Evolutionary conservation across 2,329 filamentous ascomycete species (phyloP).

Genomic region (Fusarium begoniae): DNA sequence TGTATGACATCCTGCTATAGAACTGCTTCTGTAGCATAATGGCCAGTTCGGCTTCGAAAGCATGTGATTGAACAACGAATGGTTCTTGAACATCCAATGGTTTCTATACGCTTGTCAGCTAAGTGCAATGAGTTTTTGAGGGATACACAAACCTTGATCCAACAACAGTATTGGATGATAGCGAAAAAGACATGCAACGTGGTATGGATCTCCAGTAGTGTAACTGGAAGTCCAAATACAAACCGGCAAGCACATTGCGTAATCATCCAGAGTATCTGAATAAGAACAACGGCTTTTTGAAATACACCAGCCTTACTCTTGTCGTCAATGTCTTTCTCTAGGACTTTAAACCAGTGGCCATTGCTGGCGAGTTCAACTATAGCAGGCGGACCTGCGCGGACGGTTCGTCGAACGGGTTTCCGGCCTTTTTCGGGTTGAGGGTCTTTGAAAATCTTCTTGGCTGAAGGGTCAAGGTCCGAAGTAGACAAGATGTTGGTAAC

Average conservation of each 20-base stretch:
- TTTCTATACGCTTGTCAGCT: not conserved
- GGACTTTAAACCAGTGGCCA: not conserved
- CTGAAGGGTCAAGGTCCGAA: not conserved
- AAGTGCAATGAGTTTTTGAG: fast-evolving
- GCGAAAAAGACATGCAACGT: not conserved
- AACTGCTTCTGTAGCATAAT: not conserved
- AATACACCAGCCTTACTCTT: not conserved
- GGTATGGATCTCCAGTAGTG: not conserved
- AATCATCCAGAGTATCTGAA: not conserved
- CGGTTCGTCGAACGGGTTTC: not conserved
- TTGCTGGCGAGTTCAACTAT: not conserved
- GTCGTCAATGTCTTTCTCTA: not conserved
- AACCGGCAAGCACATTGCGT: not conserved
- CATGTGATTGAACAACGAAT: not conserved
- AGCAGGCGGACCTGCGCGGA: not conserved
- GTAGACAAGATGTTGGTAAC: not conserved
- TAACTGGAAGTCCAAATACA: not conserved
- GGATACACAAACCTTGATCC: not conserved
- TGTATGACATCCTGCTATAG: not conserved
- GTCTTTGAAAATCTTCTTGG: not conserved
- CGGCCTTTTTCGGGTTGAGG: not conserved
- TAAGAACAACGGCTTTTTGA: not conserved
- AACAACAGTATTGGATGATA: not conserved
- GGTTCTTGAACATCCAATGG: not conserved
- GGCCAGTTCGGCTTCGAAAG: not conserved